A percentile compares a stretch with the other conserved stretches of the same genome.
These are phyloP conservation scores for Cystofilobasidium capitatum DNA, from an alignment of 768 basidiomycete genomes.

Conservation along the genomic window DNA sequence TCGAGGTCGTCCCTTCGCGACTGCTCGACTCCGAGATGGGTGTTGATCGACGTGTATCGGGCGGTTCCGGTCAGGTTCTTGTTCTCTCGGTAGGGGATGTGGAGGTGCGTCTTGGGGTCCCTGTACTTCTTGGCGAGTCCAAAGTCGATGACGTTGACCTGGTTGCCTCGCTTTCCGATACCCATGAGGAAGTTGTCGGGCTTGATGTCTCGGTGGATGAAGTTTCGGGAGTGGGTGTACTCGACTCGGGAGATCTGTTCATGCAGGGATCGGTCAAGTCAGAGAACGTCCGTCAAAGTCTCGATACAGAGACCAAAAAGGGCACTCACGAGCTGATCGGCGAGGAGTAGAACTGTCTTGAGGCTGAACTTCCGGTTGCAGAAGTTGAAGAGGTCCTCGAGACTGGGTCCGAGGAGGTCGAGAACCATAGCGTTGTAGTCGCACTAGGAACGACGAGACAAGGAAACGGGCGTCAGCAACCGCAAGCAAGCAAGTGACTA, in stretches of 20 bases:
- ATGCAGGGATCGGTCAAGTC: neutral
- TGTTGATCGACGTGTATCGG: constrained; percentile 98
- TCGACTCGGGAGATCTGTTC: constrained; percentile 82
- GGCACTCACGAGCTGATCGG: constrained; percentile 78
- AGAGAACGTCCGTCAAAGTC: neutral
- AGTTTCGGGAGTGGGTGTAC: constrained; percentile 89
- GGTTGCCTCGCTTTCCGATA: constrained; percentile 97
- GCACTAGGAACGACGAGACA: constrained; percentile 48
- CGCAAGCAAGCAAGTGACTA: neutral
- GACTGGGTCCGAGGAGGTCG: constrained; percentile 63
- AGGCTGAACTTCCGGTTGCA: constrained; percentile 68
- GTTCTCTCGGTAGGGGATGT: constrained; percentile 99
- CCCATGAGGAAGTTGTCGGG: constrained; percentile 99
- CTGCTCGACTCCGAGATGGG: constrained; percentile 92
- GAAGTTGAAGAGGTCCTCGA: constrained; percentile 46
- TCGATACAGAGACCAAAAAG: neutral
- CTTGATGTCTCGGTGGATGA: constrained; percentile 94
- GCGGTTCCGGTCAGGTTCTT: constrained; percentile 99
- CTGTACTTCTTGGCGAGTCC: constrained; percentile 99
- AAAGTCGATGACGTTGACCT: constrained; percentile 93
- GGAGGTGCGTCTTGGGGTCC: constrained; percentile 98
- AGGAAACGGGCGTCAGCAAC: neutral
- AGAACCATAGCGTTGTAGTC: constrained; percentile 99
- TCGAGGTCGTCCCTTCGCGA: constrained; percentile 96
- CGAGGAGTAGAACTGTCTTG: constrained; percentile 85